Conservation (phyloP, 1,284 basidiomycete species). For the Wolfiporia cocos region DNA sequence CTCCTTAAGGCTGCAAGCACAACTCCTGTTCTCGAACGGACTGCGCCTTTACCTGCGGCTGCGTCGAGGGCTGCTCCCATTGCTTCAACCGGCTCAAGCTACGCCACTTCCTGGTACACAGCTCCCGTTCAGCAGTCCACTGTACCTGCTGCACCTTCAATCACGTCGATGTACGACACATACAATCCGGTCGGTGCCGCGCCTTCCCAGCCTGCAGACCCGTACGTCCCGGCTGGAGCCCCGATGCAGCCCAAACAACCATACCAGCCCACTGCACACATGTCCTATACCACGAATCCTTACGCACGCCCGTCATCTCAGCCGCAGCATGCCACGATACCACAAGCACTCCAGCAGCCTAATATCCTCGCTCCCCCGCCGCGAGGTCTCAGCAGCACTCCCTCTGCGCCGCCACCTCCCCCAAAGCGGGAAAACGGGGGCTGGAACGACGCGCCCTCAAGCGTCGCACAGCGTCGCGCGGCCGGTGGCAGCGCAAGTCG, state of each 20-base stretch:
- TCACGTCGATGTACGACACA: conserved; percentile 19
- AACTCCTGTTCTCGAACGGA: conserved; percentile 26
- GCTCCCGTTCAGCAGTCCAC: conserved; percentile 15
- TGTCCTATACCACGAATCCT: conserved; percentile 11
- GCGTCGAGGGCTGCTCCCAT: conserved; percentile 15
- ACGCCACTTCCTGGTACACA: conserved; percentile 20
- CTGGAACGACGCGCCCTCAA: conserved; percentile 87
- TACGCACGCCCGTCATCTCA: conserved; percentile 21
- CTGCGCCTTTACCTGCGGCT: conserved; percentile 18
- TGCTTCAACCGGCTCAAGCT: conserved; percentile 14
- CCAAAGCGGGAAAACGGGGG: conserved; percentile 70
- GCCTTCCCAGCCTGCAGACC: conserved; percentile 10
- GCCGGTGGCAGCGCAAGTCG: conserved; percentile 48
- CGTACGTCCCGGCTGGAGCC: conserved; percentile 26
- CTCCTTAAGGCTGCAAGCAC: conserved; percentile 44
- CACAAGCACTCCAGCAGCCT: conserved; percentile 15
- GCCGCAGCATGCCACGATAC: conserved; percentile 12
- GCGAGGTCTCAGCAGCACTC: conserved; percentile 16
- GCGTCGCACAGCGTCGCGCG: conserved; percentile 43
- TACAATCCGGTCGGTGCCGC: conserved; percentile 14
- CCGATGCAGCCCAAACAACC: conserved; percentile 15
- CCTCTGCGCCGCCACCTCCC: conserved; percentile 28
- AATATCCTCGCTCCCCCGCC: conserved; percentile 16
- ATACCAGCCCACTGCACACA: conserved; percentile 21
- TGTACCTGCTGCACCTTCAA: conserved; percentile 10